These are phyloP conservation scores for Chytriomyces sp. DNA, from an alignment of 192 early-diverging fungal genomes.

Conservation along the genomic window DNA sequence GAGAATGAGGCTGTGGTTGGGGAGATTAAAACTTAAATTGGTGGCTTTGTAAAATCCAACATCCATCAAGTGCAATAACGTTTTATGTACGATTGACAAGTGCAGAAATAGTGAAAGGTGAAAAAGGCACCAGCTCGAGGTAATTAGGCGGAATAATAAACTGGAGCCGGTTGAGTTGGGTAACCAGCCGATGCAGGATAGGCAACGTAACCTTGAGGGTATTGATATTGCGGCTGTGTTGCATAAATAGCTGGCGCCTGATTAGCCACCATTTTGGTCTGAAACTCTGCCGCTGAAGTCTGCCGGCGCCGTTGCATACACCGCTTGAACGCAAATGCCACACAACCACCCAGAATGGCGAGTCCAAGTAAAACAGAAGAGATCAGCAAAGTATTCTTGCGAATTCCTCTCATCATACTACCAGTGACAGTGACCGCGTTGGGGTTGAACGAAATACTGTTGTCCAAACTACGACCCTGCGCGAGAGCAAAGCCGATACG, in stretches of 20 bases:
- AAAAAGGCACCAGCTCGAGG: too few relatives aligned
- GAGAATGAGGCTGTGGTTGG: too few relatives aligned
- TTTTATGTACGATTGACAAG: too few relatives aligned
- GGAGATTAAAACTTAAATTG: too few relatives aligned
- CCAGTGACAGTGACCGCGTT: neutral
- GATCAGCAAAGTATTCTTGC: neutral
- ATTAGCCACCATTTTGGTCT: neutral
- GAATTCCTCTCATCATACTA: neutral
- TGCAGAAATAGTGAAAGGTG: too few relatives aligned
- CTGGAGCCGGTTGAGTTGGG: neutral
- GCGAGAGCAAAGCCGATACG: slow-evolving; percentile 20
- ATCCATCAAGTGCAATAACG: too few relatives aligned
- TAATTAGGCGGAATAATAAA: too few relatives aligned
- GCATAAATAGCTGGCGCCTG: neutral
- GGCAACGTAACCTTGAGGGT: neutral
- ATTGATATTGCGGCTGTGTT: neutral
- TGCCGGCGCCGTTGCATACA: neutral
- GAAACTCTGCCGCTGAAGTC: neutral
- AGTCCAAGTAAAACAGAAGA: neutral
- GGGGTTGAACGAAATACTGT: neutral
- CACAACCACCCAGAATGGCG: neutral
- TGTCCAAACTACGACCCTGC: neutral
- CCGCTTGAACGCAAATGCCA: neutral
- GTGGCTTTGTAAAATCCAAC: too few relatives aligned
- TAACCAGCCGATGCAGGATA: neutral